Evolutionary conservation across 2,329 filamentous ascomycete genomes (phyloP).

Genomic region (Verticillium nonalfalfae): DNA sequence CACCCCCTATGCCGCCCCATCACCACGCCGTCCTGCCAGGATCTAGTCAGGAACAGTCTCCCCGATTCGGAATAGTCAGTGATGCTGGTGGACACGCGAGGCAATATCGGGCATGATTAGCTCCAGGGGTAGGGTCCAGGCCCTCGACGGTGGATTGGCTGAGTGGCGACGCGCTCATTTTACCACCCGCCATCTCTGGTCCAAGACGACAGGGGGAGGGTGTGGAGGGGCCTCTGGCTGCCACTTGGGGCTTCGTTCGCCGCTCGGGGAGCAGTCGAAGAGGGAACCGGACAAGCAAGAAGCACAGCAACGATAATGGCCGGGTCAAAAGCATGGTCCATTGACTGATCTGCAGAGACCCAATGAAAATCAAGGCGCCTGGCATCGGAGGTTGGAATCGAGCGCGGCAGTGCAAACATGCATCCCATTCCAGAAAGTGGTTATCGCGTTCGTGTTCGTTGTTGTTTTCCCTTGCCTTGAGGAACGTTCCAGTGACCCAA

Average conservation of each 20-base stretch:
- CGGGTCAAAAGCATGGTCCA: neutral
- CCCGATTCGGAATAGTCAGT: neutral
- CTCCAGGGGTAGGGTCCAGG: slow-evolving; percentile 1
- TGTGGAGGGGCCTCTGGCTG: neutral
- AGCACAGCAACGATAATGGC: neutral
- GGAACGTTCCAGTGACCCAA: neutral
- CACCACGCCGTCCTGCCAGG: neutral
- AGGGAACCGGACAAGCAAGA: neutral
- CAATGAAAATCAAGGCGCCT: neutral
- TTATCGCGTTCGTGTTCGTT: neutral
- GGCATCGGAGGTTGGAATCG: neutral
- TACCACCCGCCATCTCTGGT: neutral
- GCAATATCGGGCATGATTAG: slow-evolving; percentile 1
- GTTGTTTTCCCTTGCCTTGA: neutral
- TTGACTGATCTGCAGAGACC: neutral
- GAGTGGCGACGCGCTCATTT: slow-evolving; percentile 1
- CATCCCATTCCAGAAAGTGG: neutral
- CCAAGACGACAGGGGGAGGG: neutral
- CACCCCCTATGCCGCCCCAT: neutral
- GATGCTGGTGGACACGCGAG: neutral
- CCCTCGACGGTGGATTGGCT: slow-evolving; percentile 1
- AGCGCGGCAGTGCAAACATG: neutral
- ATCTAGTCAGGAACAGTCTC: slow-evolving; percentile 3
- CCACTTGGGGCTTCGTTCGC: neutral
- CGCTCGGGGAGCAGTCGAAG: neutral